A percentile compares a stretch with the other conserved stretches of the same genome.
phyloP scores from a whole-genome alignment of 2,329 filamentous ascomycete genomes.

The Aspergillus niger region DNA sequence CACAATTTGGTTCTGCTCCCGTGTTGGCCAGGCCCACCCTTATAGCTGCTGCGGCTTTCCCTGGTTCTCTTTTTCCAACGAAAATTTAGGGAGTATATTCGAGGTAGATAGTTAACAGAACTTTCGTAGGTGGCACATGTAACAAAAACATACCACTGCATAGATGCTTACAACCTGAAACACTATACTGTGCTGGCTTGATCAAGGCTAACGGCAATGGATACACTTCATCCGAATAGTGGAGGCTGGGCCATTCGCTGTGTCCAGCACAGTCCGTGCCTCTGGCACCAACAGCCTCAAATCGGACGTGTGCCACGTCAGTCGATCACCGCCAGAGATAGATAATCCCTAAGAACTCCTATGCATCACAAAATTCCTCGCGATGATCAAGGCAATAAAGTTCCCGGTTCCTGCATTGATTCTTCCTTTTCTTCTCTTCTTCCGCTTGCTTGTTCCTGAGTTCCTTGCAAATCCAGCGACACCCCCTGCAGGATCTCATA shows the following conservation, averaged over 20 bases:
- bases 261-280: conserved; percentile 2
- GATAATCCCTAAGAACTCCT: neutral
- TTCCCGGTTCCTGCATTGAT: conserved; percentile 16
- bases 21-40: conserved; percentile 1
- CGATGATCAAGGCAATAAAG: conserved; percentile 7
- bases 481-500: neutral
- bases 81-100: neutral
- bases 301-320: conserved; percentile 14
- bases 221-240: conserved; percentile 3
- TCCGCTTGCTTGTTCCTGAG: neutral
- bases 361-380: conserved; percentile 5
- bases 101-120: neutral
- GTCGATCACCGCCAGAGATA: conserved; percentile 7
- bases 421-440: conserved; percentile 1
- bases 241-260: neutral
- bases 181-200: neutral
- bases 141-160: too few relatives aligned
- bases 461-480: neutral
- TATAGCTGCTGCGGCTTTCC: neutral
- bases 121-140: too few relatives aligned
- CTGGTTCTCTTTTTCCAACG: neutral
- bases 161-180: neutral
- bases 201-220: neutral
- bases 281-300: conserved; percentile 11
- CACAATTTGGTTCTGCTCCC: neutral